phyloP scores from a whole-genome alignment of 805 yeast genomes.

The Sugiyamaella marilandica region DNA sequence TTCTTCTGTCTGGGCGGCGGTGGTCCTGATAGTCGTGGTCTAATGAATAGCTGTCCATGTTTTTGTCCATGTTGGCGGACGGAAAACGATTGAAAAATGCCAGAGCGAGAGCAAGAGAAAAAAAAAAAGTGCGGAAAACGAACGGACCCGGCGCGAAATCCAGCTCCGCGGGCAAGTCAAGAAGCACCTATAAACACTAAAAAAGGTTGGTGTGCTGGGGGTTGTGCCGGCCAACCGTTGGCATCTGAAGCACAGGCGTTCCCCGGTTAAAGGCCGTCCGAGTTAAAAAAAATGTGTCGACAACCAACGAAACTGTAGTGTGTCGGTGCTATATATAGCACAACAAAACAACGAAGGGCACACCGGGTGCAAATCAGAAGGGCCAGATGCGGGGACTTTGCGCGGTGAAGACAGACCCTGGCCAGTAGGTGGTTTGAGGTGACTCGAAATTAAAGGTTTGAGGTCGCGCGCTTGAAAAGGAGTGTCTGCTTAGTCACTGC shows the following conservation, averaged over 20 bases:
- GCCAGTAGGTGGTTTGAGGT: no score
- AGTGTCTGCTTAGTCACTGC: background rate
- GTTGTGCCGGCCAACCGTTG: background rate
- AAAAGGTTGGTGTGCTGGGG: background rate
- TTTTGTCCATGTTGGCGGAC: no score
- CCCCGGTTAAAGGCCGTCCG: background rate
- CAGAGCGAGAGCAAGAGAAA: no score
- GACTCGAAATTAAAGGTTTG: background rate
- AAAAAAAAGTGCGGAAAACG: background rate
- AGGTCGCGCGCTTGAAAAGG: slow-evolving; percentile 2
- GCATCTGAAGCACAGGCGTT: background rate
- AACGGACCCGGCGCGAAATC: background rate
- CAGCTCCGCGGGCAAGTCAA: background rate
- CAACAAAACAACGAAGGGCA: background rate
- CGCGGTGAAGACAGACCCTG: no score
- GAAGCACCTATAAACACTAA: background rate
- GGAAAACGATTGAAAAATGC: background rate
- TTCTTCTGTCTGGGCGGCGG: background rate
- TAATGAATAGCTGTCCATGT: no score
- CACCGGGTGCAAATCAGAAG: background rate
- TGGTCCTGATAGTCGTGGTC: no score
- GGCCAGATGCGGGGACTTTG: no score
- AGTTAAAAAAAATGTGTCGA: background rate
- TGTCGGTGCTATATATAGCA: background rate
- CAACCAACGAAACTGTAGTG: background rate